Percentiles rank a stretch among this genome's conserved stretches.
Evolutionary conservation across 2,329 filamentous ascomycete species (phyloP).

Genomic region (Fusarium algeriense): DNA sequence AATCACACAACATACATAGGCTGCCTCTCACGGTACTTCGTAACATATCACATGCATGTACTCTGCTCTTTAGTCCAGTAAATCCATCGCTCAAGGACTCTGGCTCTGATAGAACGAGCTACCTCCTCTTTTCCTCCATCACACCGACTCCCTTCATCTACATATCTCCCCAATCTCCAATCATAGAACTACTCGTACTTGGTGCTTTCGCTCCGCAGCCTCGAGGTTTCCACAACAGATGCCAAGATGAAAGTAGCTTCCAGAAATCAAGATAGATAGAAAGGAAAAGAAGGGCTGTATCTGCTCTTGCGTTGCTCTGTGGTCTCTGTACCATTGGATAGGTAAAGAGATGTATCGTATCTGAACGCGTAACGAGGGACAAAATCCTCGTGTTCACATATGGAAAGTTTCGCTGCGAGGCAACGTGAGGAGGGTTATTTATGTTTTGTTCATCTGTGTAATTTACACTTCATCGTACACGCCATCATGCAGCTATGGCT

Average conservation of each 20-base stretch:
- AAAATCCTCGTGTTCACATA: background rate
- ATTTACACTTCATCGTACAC: constrained; percentile 46
- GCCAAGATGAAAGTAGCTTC: background rate
- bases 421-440: constrained; percentile 46
- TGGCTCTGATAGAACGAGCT: constrained; percentile 74
- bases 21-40: background rate
- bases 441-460: constrained; percentile 45
- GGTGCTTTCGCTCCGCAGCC: constrained; percentile 51
- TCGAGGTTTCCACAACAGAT: constrained; percentile 11
- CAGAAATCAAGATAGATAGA: background rate
- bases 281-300: constrained; percentile 16
- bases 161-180: constrained; percentile 2
- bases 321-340: constrained; percentile 67
- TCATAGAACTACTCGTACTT: constrained; percentile 39
- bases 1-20: background rate
- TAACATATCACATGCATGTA: constrained; percentile 56
- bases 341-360: constrained; percentile 74
- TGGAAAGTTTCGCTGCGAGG: constrained; percentile 21
- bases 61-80: constrained; percentile 73
- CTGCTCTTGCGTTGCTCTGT: constrained; percentile 72
- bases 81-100: constrained; percentile 68
- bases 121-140: constrained; percentile 10
- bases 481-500: constrained; percentile 30
- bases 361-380: constrained; percentile 62
- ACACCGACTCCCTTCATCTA: constrained; percentile 38